These are phyloP conservation scores for Oryza meridionalis DNA, from an alignment of 176 grass and related monocot species.

Conservation along the genomic window DNA sequence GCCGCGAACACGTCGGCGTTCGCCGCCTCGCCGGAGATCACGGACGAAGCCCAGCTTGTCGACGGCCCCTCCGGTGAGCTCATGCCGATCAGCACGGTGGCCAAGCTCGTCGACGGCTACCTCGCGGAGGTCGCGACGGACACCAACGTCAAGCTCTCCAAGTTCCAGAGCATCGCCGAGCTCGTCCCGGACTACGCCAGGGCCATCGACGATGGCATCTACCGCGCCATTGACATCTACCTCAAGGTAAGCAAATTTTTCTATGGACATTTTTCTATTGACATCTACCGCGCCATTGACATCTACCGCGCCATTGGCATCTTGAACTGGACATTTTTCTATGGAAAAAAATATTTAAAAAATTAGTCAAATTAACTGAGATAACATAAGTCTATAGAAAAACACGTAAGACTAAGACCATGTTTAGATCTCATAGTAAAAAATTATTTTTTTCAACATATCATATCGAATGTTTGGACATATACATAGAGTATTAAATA, in stretches of 20 bases:
- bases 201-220: constrained; percentile 71
- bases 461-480: too few species aligned
- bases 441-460: too few species aligned
- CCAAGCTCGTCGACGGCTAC: constrained; percentile 79
- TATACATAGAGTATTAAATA: too few species aligned
- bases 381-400: too few species aligned
- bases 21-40: constrained; percentile 51
- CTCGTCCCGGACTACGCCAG: constrained; percentile 71
- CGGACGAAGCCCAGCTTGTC: constrained; percentile 51
- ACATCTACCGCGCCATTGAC: too few species aligned
- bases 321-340: too few species aligned
- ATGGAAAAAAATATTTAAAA: too few species aligned
- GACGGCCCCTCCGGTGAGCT: constrained; percentile 41
- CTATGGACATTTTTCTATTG: too few species aligned
- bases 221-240: constrained; percentile 86
- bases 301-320: too few species aligned
- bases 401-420: too few species aligned
- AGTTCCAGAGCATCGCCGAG: constrained; percentile 76
- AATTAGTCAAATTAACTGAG: too few species aligned
- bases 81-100: constrained; percentile 61
- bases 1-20: constrained; percentile 43
- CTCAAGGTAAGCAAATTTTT: constrained; percentile 81
- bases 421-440: too few species aligned
- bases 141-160: constrained; percentile 58
- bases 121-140: constrained; percentile 80